Evolutionary conservation across 164 flowering plant genomes (phyloP), one percentile per base, ranked within the genome.

Genomic region (Umbilicus rupestris): DNA sequence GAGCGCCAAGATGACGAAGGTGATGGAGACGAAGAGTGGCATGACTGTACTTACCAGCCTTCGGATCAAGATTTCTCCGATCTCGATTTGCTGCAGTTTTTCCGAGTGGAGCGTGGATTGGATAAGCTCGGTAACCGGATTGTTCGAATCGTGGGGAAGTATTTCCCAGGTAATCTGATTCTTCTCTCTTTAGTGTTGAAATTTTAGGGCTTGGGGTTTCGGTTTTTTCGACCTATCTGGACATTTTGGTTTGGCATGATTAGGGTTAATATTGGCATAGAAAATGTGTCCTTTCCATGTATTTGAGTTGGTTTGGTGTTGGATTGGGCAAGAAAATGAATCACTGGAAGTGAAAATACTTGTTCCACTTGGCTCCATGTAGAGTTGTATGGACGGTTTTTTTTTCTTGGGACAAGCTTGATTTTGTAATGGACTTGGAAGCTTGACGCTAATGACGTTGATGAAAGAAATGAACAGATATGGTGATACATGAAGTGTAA

Each of bases 71-170:
- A 88, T 62, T 93, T 88, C 79, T 85, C 97, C 67, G 96, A 90
- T 68, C 92, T 93, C 59, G 94, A 90, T 3, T 39, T 69, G 57
- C 78, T 89, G 24, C 92, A 85, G 62, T 79, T 83, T 70, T 70
- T 89, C 60, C 80, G 78, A 46, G 71, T 86, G 64, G 62, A 67
- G 20, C 75, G 80, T 62, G 98, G 92, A 47, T 73, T 70, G 19
- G 98, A 93, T 66, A 87, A 81, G 58, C 60, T 77, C 63, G 87
- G 94, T 39, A 84, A 86, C 62, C 96, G 87, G 6, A 87, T 90
- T 29, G 62, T 90, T 52, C 95, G 93, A 39, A 74, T 92, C 71
- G 88, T 92, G 50, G 98, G 96, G 17, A 92, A 90, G 75, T 87
- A 73, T 76, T 90, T 90, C 68, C 98, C 98, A 17, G 98, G 98